phyloP scores from a whole-genome alignment of 2,329 filamentous ascomycete genomes.

The Botrytis deweyae region DNA sequence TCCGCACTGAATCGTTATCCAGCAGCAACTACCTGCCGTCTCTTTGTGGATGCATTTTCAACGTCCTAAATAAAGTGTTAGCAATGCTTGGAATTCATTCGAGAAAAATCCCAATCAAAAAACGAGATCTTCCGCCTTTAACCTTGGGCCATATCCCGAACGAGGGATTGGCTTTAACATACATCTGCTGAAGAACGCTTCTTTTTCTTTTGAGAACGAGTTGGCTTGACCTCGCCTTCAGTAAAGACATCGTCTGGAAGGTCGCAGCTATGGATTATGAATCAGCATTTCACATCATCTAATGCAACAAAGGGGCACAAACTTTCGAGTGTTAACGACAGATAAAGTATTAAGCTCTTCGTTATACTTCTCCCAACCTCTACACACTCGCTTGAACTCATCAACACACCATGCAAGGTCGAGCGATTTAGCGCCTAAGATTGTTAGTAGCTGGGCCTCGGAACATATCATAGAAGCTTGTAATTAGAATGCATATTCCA shows the following conservation, averaged over 20 bases:
- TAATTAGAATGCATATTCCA: slow-evolving; percentile 8
- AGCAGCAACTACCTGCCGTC: slow-evolving; percentile 39
- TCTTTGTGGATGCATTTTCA: slow-evolving; percentile 35
- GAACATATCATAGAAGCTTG: background rate
- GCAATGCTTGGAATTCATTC: slow-evolving; percentile 20
- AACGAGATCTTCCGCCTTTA: slow-evolving; percentile 20
- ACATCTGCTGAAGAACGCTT: slow-evolving; percentile 38
- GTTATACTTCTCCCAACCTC: slow-evolving; percentile 72
- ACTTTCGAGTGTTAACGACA: slow-evolving; percentile 77
- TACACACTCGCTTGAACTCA: slow-evolving; percentile 83
- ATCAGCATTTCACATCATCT: slow-evolving; percentile 29
- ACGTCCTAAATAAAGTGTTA: slow-evolving; percentile 36
- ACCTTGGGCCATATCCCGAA: slow-evolving; percentile 20
- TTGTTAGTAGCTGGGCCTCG: slow-evolving; percentile 40
- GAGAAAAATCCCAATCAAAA: slow-evolving; percentile 16
- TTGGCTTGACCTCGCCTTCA: slow-evolving; percentile 70
- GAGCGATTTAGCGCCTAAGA: slow-evolving; percentile 63
- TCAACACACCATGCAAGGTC: slow-evolving; percentile 80
- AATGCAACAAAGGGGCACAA: slow-evolving; percentile 41
- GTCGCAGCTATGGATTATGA: slow-evolving; percentile 61
- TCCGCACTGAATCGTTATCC: slow-evolving; percentile 38
- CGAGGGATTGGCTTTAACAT: slow-evolving; percentile 26
- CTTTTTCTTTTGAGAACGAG: slow-evolving; percentile 38
- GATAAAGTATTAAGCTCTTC: slow-evolving; percentile 73
- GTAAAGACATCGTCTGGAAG: slow-evolving; percentile 89